Base-by-base conservation (phyloP, 441 rosid genomes). In the Aleurites moluccanus region DNA sequence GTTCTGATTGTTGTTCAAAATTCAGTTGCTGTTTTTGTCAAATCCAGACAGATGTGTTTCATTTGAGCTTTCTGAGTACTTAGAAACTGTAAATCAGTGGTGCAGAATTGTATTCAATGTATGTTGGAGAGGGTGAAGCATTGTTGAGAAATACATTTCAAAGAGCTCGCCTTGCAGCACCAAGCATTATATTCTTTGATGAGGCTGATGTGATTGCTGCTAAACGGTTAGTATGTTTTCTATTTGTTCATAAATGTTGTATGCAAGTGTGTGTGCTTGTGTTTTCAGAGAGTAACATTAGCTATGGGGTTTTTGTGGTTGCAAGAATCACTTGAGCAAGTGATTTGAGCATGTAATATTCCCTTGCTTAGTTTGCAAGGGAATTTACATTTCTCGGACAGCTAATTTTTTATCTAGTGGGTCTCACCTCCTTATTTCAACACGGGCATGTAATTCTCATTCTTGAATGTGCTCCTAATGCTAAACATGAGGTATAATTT, bases 41-140 rank as follows among this genome's bases (percentile, higher is more conserved):
- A 23, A 55, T 6, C 30, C 15, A 9, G 57, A 67, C 21, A 70
- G 64, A 30, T 18, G 0, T 55, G 47, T 53, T 52, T 52, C 35
- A 70, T 7, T 57, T 61, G 56, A 20, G n/a, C 49, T 62, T 59
- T 64, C 20, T 72, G 71, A 69, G 65, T 49, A 61, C 35, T 73
- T 28, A 68, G 70, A 59, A 47, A n/a, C 35, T 63, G 50, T 33
- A 38, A 47, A 66, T 82, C 87, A 92, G 98, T 80, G 96, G 99
- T 78, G 96, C 98, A 73, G 98, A 95, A 82, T 83, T 95, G 61
- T 93, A 88, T 75, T 95, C 99, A 2, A 91, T 92, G 98, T 95
- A 95, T 79, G 99, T 93, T 73, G 99, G 98, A 75, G 99, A 95
- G 86, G 93, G 99, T 72, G 99, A 95, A 89, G 95, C 98, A 64